Evolutionary conservation across 441 rosid genomes (phyloP).

Genomic region (Pelargonium australe): DNA sequence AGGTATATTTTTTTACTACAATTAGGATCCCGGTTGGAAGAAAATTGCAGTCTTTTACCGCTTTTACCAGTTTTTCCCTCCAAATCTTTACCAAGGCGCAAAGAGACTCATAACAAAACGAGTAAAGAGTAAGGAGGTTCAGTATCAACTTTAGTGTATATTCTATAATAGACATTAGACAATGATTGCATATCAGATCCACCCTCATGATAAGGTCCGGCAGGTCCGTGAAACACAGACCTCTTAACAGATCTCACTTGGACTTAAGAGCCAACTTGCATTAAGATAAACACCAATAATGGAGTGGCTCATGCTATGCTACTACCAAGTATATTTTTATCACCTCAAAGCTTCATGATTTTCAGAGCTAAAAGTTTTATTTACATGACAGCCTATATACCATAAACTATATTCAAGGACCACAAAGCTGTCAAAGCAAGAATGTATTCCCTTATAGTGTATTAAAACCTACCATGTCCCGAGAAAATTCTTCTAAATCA

Average conservation of each 20-base stretch:
- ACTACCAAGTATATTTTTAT: background rate
- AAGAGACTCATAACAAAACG: background rate
- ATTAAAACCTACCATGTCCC: constrained; percentile 2
- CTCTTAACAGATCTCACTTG: background rate
- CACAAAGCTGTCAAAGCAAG: constrained; percentile 6
- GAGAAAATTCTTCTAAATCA: background rate
- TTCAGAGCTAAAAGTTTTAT: background rate
- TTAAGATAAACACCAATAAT: background rate
- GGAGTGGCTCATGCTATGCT: background rate
- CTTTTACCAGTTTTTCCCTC: too few species aligned
- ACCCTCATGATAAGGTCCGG: background rate
- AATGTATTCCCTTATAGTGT: background rate
- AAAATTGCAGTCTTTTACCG: too few species aligned
- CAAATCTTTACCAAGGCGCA: too few species aligned
- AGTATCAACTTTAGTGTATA: background rate
- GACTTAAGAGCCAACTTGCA: background rate
- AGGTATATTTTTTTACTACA: too few species aligned
- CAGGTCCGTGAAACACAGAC: background rate
- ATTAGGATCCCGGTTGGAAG: too few species aligned
- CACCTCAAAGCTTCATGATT: background rate
- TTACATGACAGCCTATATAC: background rate
- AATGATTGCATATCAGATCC: background rate
- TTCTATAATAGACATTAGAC: background rate
- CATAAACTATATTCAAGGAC: background rate
- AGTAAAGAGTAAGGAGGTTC: background rate